phyloP scores from a whole-genome alignment of 345 rosid genomes.

The Fremontodendron californicum region DNA sequence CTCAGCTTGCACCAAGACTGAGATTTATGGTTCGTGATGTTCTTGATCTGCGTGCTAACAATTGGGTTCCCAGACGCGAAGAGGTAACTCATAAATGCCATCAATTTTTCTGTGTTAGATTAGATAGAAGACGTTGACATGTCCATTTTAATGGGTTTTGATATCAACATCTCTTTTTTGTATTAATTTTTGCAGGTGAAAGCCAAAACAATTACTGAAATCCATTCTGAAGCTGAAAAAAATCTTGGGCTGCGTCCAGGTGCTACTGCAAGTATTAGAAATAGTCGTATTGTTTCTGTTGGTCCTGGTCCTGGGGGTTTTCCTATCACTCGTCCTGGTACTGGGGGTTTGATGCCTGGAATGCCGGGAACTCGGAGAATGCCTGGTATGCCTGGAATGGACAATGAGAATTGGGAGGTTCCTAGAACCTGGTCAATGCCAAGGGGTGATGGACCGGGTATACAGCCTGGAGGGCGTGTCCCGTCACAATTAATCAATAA shows the following conservation, averaged over 20 bases:
- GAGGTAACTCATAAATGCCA: slow-evolving; percentile 44
- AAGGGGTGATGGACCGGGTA: slow-evolving; percentile 59
- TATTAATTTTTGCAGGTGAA: slow-evolving; percentile 40
- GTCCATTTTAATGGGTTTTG: neutral
- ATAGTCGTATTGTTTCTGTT: no score
- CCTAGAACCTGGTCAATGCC: neutral
- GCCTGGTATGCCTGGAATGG: no score
- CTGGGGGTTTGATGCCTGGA: no score
- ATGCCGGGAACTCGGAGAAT: no score
- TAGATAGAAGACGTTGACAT: neutral
- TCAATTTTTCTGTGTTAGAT: neutral
- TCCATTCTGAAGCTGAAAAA: no score
- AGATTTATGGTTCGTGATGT: no score
- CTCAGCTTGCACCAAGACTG: slow-evolving; percentile 57
- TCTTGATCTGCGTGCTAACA: slow-evolving; percentile 71
- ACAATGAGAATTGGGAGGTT: no score
- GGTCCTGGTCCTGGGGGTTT: no score
- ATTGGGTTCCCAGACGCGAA: slow-evolving; percentile 88
- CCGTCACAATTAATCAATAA: slow-evolving; percentile 44
- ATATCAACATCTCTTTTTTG: slow-evolving; percentile 2
- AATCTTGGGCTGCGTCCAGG: no score
- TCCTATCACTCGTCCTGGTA: no score
- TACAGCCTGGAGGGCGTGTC: slow-evolving; percentile 39
- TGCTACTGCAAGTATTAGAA: no score
- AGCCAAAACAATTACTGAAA: no score